Conservation (phyloP, 2,329 filamentous ascomycete species). For the Fusarium caatingaense region DNA sequence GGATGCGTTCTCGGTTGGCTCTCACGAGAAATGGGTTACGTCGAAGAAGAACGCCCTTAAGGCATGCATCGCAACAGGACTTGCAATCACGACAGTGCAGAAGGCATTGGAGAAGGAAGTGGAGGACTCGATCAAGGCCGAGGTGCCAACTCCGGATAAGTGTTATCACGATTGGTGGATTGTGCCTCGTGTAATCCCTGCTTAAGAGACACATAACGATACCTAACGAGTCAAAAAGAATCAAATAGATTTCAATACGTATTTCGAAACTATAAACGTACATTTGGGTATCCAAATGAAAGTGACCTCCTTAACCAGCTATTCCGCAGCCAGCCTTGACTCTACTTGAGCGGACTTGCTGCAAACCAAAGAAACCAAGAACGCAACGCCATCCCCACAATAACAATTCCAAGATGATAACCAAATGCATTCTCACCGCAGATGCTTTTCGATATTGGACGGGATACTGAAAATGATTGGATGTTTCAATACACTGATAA, state of each 20-base stretch:
- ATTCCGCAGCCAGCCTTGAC: conserved; percentile 13
- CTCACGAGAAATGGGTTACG: conserved; percentile 70
- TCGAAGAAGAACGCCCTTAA: conserved; percentile 71
- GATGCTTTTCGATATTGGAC: conserved; percentile 28
- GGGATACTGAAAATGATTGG: conserved; percentile 14
- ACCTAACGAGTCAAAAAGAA: conserved; percentile 10
- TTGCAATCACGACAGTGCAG: conserved; percentile 70
- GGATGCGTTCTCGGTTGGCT: conserved; percentile 66
- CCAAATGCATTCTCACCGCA: conserved; percentile 26
- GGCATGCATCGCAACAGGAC: conserved; percentile 76
- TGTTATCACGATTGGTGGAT: conserved; percentile 75
- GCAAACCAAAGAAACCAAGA: conserved; percentile 8
- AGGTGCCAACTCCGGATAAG: conserved; percentile 64
- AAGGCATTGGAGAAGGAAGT: conserved; percentile 61
- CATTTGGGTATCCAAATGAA: conserved; percentile 47
- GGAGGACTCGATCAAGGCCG: conserved; percentile 57
- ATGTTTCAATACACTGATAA: conserved; percentile 16
- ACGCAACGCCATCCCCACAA: conserved; percentile 32
- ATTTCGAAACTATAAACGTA: conserved; percentile 35
- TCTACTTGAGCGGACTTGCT: conserved; percentile 10
- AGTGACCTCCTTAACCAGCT: conserved; percentile 15
- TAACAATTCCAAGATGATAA: conserved; percentile 18
- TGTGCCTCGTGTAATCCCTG: conserved; percentile 62
- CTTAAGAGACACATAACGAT: conserved; percentile 3
- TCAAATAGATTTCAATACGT: conserved; percentile 26